phyloP scores from a whole-genome alignment of 371 early-diverging fungal genomes.

The Parasitella parasitica region DNA sequence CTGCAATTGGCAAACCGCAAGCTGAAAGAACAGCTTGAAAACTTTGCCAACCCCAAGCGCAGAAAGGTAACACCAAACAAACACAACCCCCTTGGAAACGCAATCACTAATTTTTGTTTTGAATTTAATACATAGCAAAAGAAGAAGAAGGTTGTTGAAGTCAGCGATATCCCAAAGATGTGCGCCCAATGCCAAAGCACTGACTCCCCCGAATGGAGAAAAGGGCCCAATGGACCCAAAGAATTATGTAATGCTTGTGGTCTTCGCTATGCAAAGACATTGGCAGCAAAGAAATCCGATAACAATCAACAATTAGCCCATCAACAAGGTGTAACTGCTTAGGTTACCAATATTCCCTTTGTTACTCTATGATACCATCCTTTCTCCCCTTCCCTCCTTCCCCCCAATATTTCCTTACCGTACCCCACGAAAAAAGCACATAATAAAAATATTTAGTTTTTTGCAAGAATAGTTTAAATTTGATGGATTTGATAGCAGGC shows the following conservation, averaged over 20 bases:
- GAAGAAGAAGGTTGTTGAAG: conserved; percentile 22
- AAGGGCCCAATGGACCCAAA: conserved; percentile 76
- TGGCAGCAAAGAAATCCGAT: conserved; percentile 9
- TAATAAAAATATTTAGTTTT: no score
- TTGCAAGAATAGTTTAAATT: no score
- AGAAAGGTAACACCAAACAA: conserved; percentile 22
- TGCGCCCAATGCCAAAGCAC: conserved; percentile 68
- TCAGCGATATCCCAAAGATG: conserved; percentile 32
- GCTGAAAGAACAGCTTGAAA: conserved; percentile 40
- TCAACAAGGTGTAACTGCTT: background rate
- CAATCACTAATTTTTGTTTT: background rate
- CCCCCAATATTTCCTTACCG: no score
- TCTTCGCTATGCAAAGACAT: conserved; percentile 49
- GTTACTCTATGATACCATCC: background rate
- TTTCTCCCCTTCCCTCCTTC: background rate
- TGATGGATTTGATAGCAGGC: no score
- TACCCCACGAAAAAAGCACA: no score
- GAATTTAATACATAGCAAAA: conserved; percentile 19
- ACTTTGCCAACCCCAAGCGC: conserved; percentile 23
- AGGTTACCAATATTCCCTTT: background rate
- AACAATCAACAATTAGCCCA: background rate
- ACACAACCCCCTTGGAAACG: background rate
- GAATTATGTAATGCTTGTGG: conserved; percentile 90
- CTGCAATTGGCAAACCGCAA: conserved; percentile 42
- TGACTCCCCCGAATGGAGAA: conserved; percentile 84